phyloP scores from a whole-genome alignment of 1,139 yeast genomes.

The Geotrichum histeridarum region DNA sequence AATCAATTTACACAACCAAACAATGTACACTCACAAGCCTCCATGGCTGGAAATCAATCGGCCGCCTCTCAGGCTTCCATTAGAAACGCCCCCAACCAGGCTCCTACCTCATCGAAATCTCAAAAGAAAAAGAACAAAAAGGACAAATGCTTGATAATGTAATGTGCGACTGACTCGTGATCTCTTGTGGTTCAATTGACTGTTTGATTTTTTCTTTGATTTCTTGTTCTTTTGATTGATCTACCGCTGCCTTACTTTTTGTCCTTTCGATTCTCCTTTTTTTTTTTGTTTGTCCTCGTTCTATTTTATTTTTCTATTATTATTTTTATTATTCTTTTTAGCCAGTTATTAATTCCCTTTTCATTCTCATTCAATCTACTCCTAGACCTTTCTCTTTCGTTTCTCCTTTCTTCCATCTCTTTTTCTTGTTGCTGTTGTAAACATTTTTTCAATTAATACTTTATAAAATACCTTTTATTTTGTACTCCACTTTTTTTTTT shows the following conservation, averaged over 20 bases:
- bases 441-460: too few relatives aligned
- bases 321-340: background rate
- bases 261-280: too few relatives aligned
- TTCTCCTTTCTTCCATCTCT: too few relatives aligned
- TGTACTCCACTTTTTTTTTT: background rate
- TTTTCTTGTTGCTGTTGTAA: too few relatives aligned
- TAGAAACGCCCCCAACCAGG: background rate
- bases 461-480: too few relatives aligned
- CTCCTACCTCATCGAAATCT: background rate
- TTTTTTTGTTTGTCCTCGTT: too few relatives aligned
- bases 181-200: too few relatives aligned
- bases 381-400: too few relatives aligned
- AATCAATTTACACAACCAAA: background rate
- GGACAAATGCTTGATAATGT: slow-evolving; percentile 18
- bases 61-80: background rate
- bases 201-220: background rate
- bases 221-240: background rate
- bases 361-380: too few relatives aligned
- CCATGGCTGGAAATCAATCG: background rate
- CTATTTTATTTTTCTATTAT: background rate
- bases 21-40: background rate
- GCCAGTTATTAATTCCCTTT: too few relatives aligned
- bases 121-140: slow-evolving; percentile 13
- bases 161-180: background rate
- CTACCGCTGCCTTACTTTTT: too few relatives aligned